Percentiles rank a stretch among this genome's conserved stretches.
phyloP scores from a whole-genome alignment of 2,329 filamentous ascomycete species.

The Lasiodiplodia citricola region DNA sequence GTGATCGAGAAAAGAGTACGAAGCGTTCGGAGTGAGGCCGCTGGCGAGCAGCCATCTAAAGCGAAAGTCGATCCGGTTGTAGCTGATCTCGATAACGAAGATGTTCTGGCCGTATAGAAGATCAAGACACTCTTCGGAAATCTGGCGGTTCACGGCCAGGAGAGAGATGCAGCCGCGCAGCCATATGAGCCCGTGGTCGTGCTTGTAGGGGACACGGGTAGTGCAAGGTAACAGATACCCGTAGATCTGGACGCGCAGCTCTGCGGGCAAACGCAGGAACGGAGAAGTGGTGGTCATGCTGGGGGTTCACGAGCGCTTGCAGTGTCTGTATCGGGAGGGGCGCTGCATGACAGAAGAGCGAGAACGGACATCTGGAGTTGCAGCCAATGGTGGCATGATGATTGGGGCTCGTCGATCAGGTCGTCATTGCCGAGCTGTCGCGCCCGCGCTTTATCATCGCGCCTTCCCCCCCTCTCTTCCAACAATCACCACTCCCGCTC shows the following conservation, averaged over 20 bases:
- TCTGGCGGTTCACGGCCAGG: conserved; percentile 46
- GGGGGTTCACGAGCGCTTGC: conserved; percentile 23
- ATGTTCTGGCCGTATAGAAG: conserved; percentile 54
- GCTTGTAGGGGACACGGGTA: conserved; percentile 28
- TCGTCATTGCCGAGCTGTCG: conserved; percentile 20
- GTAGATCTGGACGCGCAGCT: conserved; percentile 52
- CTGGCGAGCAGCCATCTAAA: conserved; percentile 50
- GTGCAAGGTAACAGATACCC: conserved; percentile 50
- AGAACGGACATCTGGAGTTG: background rate
- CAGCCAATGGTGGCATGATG: conserved; percentile 9
- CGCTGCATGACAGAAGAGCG: background rate
- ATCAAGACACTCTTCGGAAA: conserved; percentile 53
- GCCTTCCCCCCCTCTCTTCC: background rate
- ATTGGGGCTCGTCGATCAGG: background rate
- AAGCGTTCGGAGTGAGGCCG: conserved; percentile 47
- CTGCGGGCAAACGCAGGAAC: conserved; percentile 48
- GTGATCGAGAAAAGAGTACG: conserved; percentile 49
- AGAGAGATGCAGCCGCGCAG: conserved; percentile 48
- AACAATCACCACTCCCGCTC: conserved; percentile 35
- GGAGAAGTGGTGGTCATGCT: conserved; percentile 31
- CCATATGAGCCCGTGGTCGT: conserved; percentile 48
- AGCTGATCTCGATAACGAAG: conserved; percentile 54
- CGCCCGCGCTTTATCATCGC: conserved; percentile 10
- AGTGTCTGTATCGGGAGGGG: conserved; percentile 25
- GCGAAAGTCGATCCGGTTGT: conserved; percentile 50